phyloP scores from a whole-genome alignment of 352 stramenopile genomes.

The Pythium monospermum region DNA sequence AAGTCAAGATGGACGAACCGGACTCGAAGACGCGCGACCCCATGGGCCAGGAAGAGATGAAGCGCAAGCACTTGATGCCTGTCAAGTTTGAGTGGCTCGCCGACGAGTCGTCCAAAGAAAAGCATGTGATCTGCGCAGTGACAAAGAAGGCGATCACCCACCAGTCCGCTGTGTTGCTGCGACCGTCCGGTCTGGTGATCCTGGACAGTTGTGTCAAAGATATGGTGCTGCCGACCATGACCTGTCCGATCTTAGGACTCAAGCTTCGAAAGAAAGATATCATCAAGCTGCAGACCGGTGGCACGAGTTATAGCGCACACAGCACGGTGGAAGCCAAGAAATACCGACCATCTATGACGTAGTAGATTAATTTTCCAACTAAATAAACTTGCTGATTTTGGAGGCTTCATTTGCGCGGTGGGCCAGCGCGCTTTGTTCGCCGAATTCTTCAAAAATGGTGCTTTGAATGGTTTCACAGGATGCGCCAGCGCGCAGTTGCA shows the following conservation, averaged over 20 bases:
- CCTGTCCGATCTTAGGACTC: constrained; percentile 72
- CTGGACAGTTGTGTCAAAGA: constrained; percentile 76
- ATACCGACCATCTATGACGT: constrained; percentile 78
- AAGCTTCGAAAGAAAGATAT: constrained; percentile 87
- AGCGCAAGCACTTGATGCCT: constrained; percentile 86
- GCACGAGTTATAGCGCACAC: constrained; percentile 79
- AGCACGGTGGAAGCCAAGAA: constrained; percentile 86
- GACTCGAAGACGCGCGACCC: constrained; percentile 75
- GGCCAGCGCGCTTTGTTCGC: constrained; percentile 38
- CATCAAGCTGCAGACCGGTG: constrained; percentile 65
- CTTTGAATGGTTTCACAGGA: constrained; percentile 28
- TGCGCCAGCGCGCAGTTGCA: constrained; percentile 32
- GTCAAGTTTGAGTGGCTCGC: constrained; percentile 76
- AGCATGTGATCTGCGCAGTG: constrained; percentile 62
- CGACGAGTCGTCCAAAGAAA: constrained; percentile 21
- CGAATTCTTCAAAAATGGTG: constrained; percentile 24
- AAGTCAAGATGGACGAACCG: constrained; percentile 43
- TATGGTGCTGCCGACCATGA: constrained; percentile 84
- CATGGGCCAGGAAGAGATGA: constrained; percentile 80
- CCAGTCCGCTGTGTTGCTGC: constrained; percentile 66
- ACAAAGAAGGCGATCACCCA: constrained; percentile 84
- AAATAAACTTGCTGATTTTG: constrained; percentile 49
- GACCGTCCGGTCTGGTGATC: constrained; percentile 75
- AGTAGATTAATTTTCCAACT: constrained; percentile 13
- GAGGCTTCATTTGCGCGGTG: constrained; percentile 35